Evolutionary conservation across 768 basidiomycete genomes (phyloP), one percentile per base, ranked within the genome.

Genomic region (Multifurca ochricompacta): DNA sequence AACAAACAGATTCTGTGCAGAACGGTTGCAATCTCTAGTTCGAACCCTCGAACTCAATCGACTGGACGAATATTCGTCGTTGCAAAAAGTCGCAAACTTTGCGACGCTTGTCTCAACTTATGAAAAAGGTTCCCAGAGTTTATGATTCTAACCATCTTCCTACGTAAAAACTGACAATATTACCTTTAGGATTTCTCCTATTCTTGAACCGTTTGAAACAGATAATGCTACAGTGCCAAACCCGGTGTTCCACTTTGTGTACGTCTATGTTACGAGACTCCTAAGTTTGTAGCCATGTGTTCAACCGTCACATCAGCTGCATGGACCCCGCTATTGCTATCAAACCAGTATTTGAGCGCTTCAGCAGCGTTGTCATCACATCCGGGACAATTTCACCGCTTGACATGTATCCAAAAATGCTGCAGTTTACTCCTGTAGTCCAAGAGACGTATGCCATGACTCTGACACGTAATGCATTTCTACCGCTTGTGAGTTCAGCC

Each of bases 391-490:
- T 99, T 63, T 97, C 94, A 1, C 96, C 96, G 2, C 71, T 99
- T 54, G 96, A 99, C 70, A 99, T 99, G 96, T 99, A 99, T 69
- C 96, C 96, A 11, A 99, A 98, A 71, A 99, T 99, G 90, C 77
- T 99, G 28, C 91, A 93, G 62, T 99, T 99, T 69, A 91, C 90
- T 16, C 94, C 96, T 2, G 93, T 95, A 18, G 89, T 97, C 6
- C 89, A 93, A 71, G 94, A 97, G 69, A 91, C 89, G 1, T 99
- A 99, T 71, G 81, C 95, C 1, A 99, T 99, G 96, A 94, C 96
- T 18, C 76, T 99, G 40, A 89, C 91, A 11, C 80, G 96, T 58
- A 95, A 97, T 65, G 92, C 94, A 28, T 99, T 99, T 71, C 70
- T 99, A 59, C 96, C 96, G 13, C 71, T 98, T 71, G 95, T 92